These are phyloP conservation scores for Elsinoe batatas DNA, from an alignment of 2,329 filamentous ascomycete species.

Conservation along the genomic window DNA sequence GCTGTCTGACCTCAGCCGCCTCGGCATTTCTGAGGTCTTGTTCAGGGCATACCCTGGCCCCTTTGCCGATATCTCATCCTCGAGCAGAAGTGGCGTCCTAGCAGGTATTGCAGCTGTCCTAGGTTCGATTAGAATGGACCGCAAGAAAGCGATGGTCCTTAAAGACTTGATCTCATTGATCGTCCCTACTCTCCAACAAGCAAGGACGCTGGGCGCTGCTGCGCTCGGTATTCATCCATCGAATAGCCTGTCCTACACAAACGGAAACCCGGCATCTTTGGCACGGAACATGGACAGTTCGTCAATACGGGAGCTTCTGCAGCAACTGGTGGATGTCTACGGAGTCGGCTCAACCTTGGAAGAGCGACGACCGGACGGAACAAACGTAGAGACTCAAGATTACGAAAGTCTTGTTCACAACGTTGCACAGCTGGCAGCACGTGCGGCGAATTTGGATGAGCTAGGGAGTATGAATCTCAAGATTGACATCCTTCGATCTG, in stretches of 20 bases:
- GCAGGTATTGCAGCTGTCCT: slow-evolving; percentile 83
- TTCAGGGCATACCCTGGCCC: slow-evolving; percentile 59
- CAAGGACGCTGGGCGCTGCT: slow-evolving; percentile 84
- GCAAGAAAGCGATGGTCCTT: slow-evolving; percentile 86
- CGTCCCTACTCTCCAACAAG: slow-evolving; percentile 77
- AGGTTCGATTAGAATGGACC: slow-evolving; percentile 64
- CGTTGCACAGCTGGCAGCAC: not conserved
- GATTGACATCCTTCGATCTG: slow-evolving; percentile 76
- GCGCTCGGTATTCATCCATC: slow-evolving; percentile 93
- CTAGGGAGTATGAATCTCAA: slow-evolving; percentile 77
- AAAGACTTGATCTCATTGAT: slow-evolving; percentile 76
- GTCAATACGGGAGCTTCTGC: slow-evolving; percentile 2
- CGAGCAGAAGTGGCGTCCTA: slow-evolving; percentile 68
- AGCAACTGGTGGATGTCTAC: slow-evolving; percentile 14
- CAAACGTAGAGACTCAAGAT: not conserved
- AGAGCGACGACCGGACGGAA: not conserved
- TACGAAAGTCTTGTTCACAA: slow-evolving; percentile 4
- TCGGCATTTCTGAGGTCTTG: slow-evolving; percentile 52
- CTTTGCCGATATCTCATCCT: slow-evolving; percentile 55
- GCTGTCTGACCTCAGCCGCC: slow-evolving; percentile 9
- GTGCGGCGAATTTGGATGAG: slow-evolving; percentile 17
- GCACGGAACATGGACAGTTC: not conserved
- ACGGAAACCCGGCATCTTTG: slow-evolving; percentile 22
- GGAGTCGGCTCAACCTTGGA: slow-evolving; percentile 10
- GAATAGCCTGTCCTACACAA: slow-evolving; percentile 68